Conservation (phyloP, 176 grass and related monocot genomes). For the Musa itinerans region DNA sequence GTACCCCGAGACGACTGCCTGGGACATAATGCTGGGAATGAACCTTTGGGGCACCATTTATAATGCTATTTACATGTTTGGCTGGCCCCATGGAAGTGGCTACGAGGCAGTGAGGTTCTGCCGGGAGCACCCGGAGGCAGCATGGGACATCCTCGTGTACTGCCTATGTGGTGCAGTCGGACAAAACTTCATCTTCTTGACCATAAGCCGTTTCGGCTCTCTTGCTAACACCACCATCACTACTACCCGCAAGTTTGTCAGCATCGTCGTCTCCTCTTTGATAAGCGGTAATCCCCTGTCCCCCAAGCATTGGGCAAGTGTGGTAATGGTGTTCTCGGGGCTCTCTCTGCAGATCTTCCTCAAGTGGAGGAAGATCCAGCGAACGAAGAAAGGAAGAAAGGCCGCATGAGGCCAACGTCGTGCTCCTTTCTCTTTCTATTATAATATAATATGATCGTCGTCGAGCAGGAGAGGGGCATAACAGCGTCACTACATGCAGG, state of each 20-base stretch:
- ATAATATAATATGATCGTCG: no score
- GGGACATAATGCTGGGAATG: slow-evolving; percentile 99
- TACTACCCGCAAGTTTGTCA: slow-evolving; percentile 59
- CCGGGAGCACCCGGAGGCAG: slow-evolving; percentile 71
- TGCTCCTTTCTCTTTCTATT: background rate
- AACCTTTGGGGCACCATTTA: slow-evolving; percentile 97
- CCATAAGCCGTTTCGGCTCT: slow-evolving; percentile 88
- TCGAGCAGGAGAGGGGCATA: no score
- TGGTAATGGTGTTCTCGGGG: slow-evolving; percentile 17
- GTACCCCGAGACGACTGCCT: slow-evolving; percentile 81
- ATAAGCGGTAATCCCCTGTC: slow-evolving; percentile 18
- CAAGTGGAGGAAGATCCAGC: slow-evolving; percentile 25
- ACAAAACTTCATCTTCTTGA: slow-evolving; percentile 97
- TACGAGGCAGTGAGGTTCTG: slow-evolving; percentile 81
- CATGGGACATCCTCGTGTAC: slow-evolving; percentile 81
- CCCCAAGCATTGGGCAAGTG: slow-evolving; percentile 21
- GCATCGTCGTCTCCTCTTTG: slow-evolving; percentile 14
- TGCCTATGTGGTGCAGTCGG: slow-evolving; percentile 77
- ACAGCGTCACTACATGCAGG: background rate
- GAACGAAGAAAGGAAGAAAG: slow-evolving; percentile 6
- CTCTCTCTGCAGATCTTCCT: slow-evolving; percentile 24
- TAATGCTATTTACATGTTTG: slow-evolving; percentile 79
- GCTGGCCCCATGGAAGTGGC: slow-evolving; percentile 71
- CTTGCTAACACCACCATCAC: slow-evolving; percentile 97
- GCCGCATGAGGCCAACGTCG: background rate